Conservation (phyloP, 2,329 filamentous ascomycete species). For the Aspergillus sp. region DNA sequence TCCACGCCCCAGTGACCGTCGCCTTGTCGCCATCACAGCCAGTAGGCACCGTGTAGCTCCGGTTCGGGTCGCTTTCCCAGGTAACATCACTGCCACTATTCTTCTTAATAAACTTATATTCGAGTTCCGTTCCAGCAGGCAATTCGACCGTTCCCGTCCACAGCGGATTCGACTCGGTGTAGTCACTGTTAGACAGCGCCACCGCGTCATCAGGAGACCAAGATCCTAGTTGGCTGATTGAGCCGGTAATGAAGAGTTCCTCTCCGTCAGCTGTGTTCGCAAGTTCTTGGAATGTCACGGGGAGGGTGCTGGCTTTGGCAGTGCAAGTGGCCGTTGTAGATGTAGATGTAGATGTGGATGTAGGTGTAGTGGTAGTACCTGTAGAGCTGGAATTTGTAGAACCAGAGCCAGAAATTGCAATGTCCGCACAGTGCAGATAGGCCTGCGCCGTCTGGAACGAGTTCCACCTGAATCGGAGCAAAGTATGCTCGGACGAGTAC, state of each 20-base stretch:
- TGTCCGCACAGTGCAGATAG: constrained; percentile 56
- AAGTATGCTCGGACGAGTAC: constrained; percentile 50
- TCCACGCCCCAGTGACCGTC: constrained; percentile 42
- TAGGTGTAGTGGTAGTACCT: too few relatives aligned
- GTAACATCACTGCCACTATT: constrained; percentile 51
- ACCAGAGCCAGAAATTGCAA: constrained; percentile 39
- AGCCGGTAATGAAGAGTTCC: constrained; percentile 65
- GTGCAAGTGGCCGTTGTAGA: too few relatives aligned
- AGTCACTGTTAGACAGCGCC: constrained; percentile 57
- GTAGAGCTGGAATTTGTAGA: too few relatives aligned
- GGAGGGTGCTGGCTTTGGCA: neutral
- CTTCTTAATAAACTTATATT: constrained; percentile 68
- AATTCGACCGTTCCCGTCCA: constrained; percentile 62
- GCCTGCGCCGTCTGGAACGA: constrained; percentile 56
- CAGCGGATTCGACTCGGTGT: constrained; percentile 59
- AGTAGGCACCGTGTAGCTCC: constrained; percentile 40
- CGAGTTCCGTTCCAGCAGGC: constrained; percentile 54
- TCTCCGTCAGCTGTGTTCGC: constrained; percentile 62
- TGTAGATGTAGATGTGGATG: too few relatives aligned
- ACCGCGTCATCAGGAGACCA: constrained; percentile 61
- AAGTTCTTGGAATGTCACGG: constrained; percentile 61
- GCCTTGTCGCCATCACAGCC: constrained; percentile 34
- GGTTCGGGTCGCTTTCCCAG: constrained; percentile 64
- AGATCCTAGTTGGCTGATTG: constrained; percentile 57
- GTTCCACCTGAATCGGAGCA: constrained; percentile 57